A percentile compares a stretch with the other conserved stretches of the same genome.
phyloP scores from a whole-genome alignment of 257 asterid species.

The Paraleonurus japonicus region DNA sequence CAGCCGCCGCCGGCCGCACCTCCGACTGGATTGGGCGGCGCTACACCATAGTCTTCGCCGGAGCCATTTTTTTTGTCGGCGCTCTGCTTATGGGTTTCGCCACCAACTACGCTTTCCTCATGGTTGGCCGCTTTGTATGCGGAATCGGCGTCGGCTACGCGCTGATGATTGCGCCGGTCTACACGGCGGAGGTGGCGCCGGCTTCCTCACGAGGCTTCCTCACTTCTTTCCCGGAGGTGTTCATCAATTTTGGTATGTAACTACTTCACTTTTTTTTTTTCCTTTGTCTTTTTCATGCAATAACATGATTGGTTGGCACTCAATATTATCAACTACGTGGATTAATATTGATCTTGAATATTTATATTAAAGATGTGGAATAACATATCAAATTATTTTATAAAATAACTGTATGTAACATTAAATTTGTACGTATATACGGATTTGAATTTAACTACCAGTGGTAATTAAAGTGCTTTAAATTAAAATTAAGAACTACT shows the following conservation, averaged over 20 bases:
- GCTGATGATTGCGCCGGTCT: constrained; percentile 93
- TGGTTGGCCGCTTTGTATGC: constrained; percentile 82
- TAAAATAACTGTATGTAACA: no score
- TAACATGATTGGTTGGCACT: constrained; percentile 18
- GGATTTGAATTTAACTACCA: no score
- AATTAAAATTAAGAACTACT: background rate
- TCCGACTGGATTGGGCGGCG: constrained; percentile 93
- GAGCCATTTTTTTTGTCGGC: constrained; percentile 69
- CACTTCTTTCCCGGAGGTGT: constrained; percentile 88
- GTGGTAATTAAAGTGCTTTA: no score
- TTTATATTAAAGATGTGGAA: no score
- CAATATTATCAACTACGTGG: background rate
- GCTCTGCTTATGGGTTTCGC: constrained; percentile 93
- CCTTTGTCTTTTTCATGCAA: background rate
- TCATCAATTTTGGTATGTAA: constrained; percentile 68
- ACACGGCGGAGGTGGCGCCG: constrained; percentile 93
- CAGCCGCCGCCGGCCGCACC: constrained; percentile 86
- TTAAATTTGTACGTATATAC: no score
- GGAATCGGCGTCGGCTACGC: constrained; percentile 94
- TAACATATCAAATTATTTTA: no score
- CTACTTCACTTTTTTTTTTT: background rate
- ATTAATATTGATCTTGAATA: background rate
- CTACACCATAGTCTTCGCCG: constrained; percentile 77
- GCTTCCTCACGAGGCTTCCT: constrained; percentile 88
- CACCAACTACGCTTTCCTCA: constrained; percentile 69